Base-by-base conservation (phyloP, 164 flowering plant genomes). In the Cinnamomum chago region DNA sequence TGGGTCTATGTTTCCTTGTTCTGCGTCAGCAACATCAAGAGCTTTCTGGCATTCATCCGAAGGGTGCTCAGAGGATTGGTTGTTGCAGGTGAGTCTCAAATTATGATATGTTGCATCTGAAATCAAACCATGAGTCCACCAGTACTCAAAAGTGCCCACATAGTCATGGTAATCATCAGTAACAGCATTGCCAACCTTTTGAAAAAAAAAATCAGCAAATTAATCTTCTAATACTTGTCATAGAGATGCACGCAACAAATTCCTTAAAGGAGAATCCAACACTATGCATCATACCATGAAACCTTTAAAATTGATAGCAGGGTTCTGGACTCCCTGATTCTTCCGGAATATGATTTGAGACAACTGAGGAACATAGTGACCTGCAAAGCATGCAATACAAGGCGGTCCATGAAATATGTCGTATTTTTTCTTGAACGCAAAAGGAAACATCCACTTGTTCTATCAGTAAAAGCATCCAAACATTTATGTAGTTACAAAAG, bases 91-190 rank as follows among this genome's bases (percentile, higher is more conserved):
- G 62, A 58, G 64, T 72, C 80, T 80, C 10, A 95, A 86, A 67
- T 20, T 64, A 70, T 75, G 81, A 83, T 90, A 93, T 22, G 99
- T 92, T 12, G 91, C 84, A 85, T 93, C 99, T 28, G 99, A 95
- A 72, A 93, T 93, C 80, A 95, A 75, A 67, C 96, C 99, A 78
- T 90, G 98, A 40, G 92, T 89, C 99, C 99, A 93, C 99, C 98
- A 93, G 80, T 92, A 93, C 84, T 95, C 95, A 75, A 95, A 95
- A 9, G 98, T 92, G 76, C 99, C 99, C 70, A 95, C 67, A 73
- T 78, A 90, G 80, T 95, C 99, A 82, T 89, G 85, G 80, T 87
- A 87, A 83, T 95, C 99, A 85, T 95, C 99, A 12, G 88, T 95
- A 27, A 93, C 98, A 70, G 94, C 97, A 86, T 95, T 95, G 51